Evolutionary conservation across 2,329 filamentous ascomycete species (phyloP), one percentile per base, ranked within the genome.

Genomic region (Pseudogymnoascus sp.): DNA sequence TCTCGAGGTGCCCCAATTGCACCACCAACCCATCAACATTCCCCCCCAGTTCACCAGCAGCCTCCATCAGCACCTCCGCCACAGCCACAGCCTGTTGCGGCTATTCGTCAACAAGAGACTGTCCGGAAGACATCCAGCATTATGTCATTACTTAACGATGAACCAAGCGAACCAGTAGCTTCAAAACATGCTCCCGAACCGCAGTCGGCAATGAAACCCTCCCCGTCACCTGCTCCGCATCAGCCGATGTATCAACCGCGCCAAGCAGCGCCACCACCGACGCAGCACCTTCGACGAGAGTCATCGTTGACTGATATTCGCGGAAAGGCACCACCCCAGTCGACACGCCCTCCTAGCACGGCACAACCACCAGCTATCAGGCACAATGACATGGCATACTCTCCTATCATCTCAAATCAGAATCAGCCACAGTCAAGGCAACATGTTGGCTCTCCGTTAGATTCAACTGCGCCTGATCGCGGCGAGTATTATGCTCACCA

Each of bases 71-170:
- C 5, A 10, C 31, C 37, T 14, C 42, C 42, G 5, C 60, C 42
- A 40, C 64, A 63, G 37, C 61, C 65, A 36, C 53, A 18, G 18
- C 71, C 78, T 21, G 73, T 78, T 28, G 73, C 78, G 40, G 71
- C 81, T 42, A 68, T 74, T 5, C 71, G 77, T 11, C 73, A 76
- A 25, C 78, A 77, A 38, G 73, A 78, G 2, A 72, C 75, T 2
- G 81, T 83, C 67, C 78, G 81, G n/a, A 87, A 87, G 75, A 85
- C 81, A 6, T 86, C 84, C 12, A 87, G 77, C 66, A 79, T 88
- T 65, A 85, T 87, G 80, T 83, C 84, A 0, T 73, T 88, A 65
- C 76, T 88, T 2, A 86, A 86, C 67, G 83, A 87, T 66, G 85
- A 87, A 62, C 75, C 79, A 5, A 78, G 78, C n/a, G 73, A 78